These are phyloP conservation scores for Vicia villosa DNA, from an alignment of 306 rosid species.

Conservation along the genomic window DNA sequence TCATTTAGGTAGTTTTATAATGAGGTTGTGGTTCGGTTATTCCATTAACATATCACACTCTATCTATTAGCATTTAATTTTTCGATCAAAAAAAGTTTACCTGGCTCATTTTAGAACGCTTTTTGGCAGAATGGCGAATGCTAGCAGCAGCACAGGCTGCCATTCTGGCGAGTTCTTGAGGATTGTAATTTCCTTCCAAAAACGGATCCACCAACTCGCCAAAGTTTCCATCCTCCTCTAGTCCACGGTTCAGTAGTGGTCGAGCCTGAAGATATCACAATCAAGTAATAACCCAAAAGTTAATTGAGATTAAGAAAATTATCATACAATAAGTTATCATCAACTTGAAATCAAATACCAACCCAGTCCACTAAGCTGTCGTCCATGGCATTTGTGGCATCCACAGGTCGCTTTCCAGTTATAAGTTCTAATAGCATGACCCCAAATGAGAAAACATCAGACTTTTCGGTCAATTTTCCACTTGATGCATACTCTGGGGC, in stretches of 20 bases:
- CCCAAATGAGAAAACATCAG: slow-evolving; percentile 92
- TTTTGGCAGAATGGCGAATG: slow-evolving; percentile 81
- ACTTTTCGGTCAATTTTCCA: slow-evolving; percentile 85
- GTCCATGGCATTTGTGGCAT: slow-evolving; percentile 54
- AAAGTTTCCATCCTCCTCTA: slow-evolving; percentile 65
- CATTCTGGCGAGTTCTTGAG: slow-evolving; percentile 69
- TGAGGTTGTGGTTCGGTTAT: not conserved
- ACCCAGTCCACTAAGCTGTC: slow-evolving; percentile 99
- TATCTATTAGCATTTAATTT: not conserved
- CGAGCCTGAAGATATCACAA: slow-evolving; percentile 65
- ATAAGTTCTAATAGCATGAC: slow-evolving; percentile 88
- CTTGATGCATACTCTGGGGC: slow-evolving; percentile 98
- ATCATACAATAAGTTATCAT: not conserved
- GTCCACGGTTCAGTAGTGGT: slow-evolving; percentile 58
- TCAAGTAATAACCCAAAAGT: slow-evolving; percentile 6
- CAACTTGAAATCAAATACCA: slow-evolving; percentile 29
- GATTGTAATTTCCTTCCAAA: slow-evolving; percentile 58
- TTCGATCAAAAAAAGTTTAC: slow-evolving; percentile 30
- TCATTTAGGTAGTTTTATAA: not conserved
- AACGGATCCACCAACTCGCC: slow-evolving; percentile 64
- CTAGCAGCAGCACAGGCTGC: slow-evolving; percentile 80
- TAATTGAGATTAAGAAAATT: not conserved
- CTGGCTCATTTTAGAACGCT: slow-evolving; percentile 92
- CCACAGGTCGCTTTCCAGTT: slow-evolving; percentile 80
- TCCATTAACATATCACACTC: not conserved